A percentile compares a stretch with the other conserved stretches of the same genome.
These are phyloP conservation scores for Leucosporidium scottii DNA, from an alignment of 768 basidiomycete genomes.

Conservation along the genomic window DNA sequence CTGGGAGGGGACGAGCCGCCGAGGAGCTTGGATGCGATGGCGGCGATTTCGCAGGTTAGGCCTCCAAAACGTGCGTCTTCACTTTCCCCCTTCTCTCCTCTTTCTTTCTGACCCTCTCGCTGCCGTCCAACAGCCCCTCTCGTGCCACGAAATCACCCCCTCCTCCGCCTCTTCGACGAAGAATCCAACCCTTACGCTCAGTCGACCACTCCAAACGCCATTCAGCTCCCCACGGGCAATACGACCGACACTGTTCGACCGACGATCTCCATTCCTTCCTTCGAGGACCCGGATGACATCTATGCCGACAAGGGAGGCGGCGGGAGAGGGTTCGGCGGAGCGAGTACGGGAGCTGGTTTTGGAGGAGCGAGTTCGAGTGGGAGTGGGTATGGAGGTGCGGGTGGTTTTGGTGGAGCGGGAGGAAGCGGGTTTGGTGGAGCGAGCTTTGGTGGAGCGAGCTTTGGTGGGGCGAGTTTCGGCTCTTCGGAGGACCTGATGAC, in stretches of 20 bases:
- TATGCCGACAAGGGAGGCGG: not conserved
- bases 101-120: not conserved
- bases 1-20: conserved; percentile 37
- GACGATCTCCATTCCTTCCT: conserved; percentile 24
- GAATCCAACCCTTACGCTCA: conserved; percentile 32
- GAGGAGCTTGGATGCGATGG: conserved; percentile 20
- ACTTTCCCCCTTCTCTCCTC: not conserved
- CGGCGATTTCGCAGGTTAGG: conserved; percentile 16
- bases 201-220: conserved; percentile 60
- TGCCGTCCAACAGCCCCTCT: not conserved
- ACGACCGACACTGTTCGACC: conserved; percentile 26
- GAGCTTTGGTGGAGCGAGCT: not conserved
- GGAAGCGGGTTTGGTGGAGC: not conserved
- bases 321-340: no score
- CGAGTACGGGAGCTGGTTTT: no score
- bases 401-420: no score
- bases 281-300: conserved; percentile 26
- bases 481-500: conserved; percentile 16
- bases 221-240: conserved; percentile 6
- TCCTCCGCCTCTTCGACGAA: conserved; percentile 36
- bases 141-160: conserved; percentile 17
- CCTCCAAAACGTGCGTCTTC: conserved; percentile 27
- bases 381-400: no score
- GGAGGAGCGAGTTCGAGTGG: no score
- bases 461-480: not conserved